Evolutionary conservation across 768 basidiomycete genomes (phyloP).

Genomic region (Russula vinacea): DNA sequence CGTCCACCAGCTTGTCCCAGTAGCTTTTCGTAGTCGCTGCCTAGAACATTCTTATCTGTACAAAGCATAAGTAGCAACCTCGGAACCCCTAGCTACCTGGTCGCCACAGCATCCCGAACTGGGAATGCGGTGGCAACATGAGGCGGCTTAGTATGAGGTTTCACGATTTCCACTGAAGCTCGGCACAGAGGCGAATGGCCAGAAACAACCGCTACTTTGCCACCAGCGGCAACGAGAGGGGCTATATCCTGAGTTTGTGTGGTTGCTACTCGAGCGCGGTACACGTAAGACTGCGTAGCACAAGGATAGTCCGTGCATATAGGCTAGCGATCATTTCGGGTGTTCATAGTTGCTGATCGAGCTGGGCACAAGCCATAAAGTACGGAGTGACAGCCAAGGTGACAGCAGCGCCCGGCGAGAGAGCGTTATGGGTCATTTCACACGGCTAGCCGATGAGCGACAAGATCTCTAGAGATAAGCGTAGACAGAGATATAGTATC

Average conservation of each 20-base stretch:
- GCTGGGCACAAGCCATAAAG: neutral
- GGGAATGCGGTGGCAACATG: neutral
- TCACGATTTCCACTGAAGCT: conserved; percentile 7
- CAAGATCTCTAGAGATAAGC: neutral
- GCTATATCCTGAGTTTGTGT: conserved; percentile 13
- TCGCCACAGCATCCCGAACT: neutral
- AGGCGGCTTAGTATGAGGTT: neutral
- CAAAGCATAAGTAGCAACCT: conserved; percentile 10
- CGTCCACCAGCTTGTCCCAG: neutral
- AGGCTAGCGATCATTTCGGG: neutral
- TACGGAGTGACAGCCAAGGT: neutral
- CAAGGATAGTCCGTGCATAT: neutral
- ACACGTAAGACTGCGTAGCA: conserved; percentile 5
- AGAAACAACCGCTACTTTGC: conserved; percentile 9
- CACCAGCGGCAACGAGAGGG: neutral
- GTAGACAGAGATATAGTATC: neutral
- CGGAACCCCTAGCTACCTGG: conserved; percentile 11
- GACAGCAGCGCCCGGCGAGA: too few relatives aligned
- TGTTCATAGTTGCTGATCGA: neutral
- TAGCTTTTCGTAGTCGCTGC: conserved; percentile 1
- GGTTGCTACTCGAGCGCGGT: conserved; percentile 25
- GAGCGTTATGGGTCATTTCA: neutral
- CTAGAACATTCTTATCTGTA: conserved; percentile 3
- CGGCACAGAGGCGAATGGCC: conserved; percentile 9
- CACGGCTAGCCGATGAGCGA: neutral